Conservation (phyloP, 2,329 filamentous ascomycete species). For the Talaromyces albobiverticillius region DNA sequence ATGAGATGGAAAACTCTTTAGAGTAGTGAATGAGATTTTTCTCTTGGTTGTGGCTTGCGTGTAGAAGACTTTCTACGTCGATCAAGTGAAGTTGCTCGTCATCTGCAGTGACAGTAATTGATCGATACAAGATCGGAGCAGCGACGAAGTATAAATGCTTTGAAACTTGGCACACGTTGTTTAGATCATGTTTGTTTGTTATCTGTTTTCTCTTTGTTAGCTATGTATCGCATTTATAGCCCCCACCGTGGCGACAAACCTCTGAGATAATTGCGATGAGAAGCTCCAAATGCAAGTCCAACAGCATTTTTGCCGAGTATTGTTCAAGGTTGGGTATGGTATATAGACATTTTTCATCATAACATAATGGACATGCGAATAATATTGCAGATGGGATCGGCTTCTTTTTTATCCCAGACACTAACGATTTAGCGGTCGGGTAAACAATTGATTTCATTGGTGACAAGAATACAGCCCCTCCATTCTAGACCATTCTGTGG, state of each 20-base stretch:
- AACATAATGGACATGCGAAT: too few species aligned
- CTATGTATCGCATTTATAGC: neutral
- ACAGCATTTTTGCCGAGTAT: neutral
- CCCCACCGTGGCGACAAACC: neutral
- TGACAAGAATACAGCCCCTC: too few species aligned
- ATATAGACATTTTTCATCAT: too few species aligned
- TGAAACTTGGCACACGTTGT: constrained; percentile 4
- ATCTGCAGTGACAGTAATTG: neutral
- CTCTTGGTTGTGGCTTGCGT: neutral
- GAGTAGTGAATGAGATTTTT: neutral
- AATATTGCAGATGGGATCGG: too few species aligned
- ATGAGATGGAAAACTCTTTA: neutral
- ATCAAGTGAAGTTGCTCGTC: neutral
- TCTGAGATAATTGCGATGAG: neutral
- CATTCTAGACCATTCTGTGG: too few species aligned
- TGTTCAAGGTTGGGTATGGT: too few species aligned
- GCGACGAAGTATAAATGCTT: neutral
- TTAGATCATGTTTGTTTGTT: neutral
- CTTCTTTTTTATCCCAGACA: too few species aligned
- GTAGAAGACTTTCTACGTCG: neutral
- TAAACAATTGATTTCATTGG: too few species aligned
- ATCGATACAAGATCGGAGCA: constrained; percentile 1
- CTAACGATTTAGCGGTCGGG: too few species aligned
- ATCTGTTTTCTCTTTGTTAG: neutral
- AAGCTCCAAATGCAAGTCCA: neutral